These are phyloP conservation scores for Yamadazyma nakazawae DNA, from an alignment of 805 yeast genomes.

Conservation along the genomic window DNA sequence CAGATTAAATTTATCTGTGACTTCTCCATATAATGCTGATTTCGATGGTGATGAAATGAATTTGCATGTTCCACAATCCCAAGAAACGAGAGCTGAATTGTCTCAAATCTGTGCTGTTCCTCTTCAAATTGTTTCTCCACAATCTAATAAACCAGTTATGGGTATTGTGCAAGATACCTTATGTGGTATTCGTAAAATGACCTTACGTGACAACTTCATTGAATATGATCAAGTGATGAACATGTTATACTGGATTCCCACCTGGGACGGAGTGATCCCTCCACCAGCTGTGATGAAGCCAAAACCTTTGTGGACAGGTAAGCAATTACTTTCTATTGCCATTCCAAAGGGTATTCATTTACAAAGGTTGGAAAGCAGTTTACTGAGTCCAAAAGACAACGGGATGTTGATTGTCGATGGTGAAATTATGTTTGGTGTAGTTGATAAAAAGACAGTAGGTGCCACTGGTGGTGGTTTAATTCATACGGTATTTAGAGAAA, in stretches of 20 bases:
- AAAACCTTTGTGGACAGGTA: slow-evolving; percentile 96
- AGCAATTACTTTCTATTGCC: slow-evolving; percentile 86
- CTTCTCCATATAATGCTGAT: slow-evolving; percentile 99
- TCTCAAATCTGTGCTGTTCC: slow-evolving; percentile 97
- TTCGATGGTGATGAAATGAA: slow-evolving; percentile 99
- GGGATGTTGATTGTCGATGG: slow-evolving; percentile 97
- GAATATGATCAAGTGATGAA: slow-evolving; percentile 95
- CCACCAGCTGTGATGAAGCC: slow-evolving; percentile 94
- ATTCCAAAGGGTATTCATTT: slow-evolving; percentile 95
- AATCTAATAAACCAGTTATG: slow-evolving; percentile 98
- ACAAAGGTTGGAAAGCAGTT: slow-evolving; percentile 86
- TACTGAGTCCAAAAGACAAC: slow-evolving; percentile 82
- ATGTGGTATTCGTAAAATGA: slow-evolving; percentile 96
- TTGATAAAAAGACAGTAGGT: slow-evolving; percentile 97
- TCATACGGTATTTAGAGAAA: slow-evolving; percentile 96
- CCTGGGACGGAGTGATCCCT: slow-evolving; percentile 98
- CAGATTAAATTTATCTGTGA: slow-evolving; percentile 92
- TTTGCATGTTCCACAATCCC: slow-evolving; percentile 97
- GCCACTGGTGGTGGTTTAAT: slow-evolving; percentile 97
- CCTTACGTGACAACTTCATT: slow-evolving; percentile 82
- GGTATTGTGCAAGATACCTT: slow-evolving; percentile 99
- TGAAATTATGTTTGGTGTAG: slow-evolving; percentile 96
- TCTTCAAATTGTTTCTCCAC: slow-evolving; percentile 95
- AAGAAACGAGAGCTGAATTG: slow-evolving; percentile 95
- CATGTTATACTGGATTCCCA: slow-evolving; percentile 95